Evolutionary conservation across 2,329 filamentous ascomycete species (phyloP), one percentile per base, ranked within the genome.

Genomic region (Ophiocordyceps sinensis): DNA sequence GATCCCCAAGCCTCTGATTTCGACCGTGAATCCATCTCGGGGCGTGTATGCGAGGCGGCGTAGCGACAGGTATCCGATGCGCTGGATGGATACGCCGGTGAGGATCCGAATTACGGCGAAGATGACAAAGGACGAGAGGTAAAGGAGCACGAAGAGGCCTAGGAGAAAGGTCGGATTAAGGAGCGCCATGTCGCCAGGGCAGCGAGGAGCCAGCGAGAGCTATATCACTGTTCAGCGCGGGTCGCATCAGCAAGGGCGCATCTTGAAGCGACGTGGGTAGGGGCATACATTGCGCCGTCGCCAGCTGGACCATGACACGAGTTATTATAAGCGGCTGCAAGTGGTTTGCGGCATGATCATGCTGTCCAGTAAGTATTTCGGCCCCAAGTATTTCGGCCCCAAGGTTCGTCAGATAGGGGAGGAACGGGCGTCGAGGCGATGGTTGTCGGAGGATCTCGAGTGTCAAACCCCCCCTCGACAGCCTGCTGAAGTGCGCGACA

Each of bases 31-130:
- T 51, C 91, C 91, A 73, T 94, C 86, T 61, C 75, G 80, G 26
- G 86, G 86, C 13, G 85, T 85, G 60, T 93, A 96, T 43, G 87
- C 82, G 46, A 98, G 82, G 51, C 89, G 82, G 48, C 89, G 82
- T 50, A 98, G 71, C 30, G 91, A 94, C 50, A 93, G 79, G 60
- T 93, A 94, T 47, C 91, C 91, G 51, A 98, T 76, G 51, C 91
- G 79, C 63, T 98, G 93, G 49, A 98, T 94, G 6, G 91, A 98
- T 43, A 98, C 71, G 46, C 91, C 91, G 30, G 89, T 96, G 46
- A 89, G 70, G 52, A 96, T 88, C 50, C 91, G 86, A 48, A 98
- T 66, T 51, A 96, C 75, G 54, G 91, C 91, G 61, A 98, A 94
- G 44, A 95, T 62, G 45, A 98, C 80, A 57, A 98, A 98, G 46